Base-by-base conservation (phyloP, 2,329 filamentous ascomycete species). In the Ophiosphaerella narmari region DNA sequence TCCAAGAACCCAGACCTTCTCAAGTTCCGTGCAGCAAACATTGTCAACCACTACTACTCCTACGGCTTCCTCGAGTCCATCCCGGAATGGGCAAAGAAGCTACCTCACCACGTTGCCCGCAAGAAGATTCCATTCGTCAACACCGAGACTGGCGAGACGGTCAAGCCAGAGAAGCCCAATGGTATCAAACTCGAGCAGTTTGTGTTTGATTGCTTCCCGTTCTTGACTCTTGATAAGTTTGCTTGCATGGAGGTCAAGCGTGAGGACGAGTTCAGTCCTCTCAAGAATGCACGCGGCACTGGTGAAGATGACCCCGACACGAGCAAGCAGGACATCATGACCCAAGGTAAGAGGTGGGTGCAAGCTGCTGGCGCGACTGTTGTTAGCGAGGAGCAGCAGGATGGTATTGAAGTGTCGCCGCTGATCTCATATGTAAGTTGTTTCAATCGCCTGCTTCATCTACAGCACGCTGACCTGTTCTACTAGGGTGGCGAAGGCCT, bases 11-110 rank as follows among this genome's bases (percentile, higher is more conserved):
- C 85, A 3, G 86, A 85, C 50, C 81, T 97, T 46, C 86, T 99
- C 71, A 95, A 93, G 77, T 97, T 96, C 86, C 89, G 94, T 55
- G 93, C 94, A 50, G 94, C 93, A 69, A 99, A 99, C 80, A 99
- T 99, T 65, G 94, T 99, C 78, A 99, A 99, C 82, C 94, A 99
- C 82, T 99, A 97, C 84, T 99, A 99, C 80, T 96, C 91, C 39
- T 93, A 92, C 81, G 79, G 83, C 62, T 97, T 97, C 83, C 83
- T 99, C 41, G 89, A 96, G 74, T 88, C 85, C 57, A 96, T 97
- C 64, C 91, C 94, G 50, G 78, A 86, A 64, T 97, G 91, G 90
- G 86, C 85, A 14, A 82, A 91, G 77, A 86, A 87, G 74, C 84
- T 99, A 44, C 93, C 93, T 13, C 94, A 97, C 75, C 94, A 99